phyloP scores from a whole-genome alignment of 441 rosid species.

The Croton laevigatus region DNA sequence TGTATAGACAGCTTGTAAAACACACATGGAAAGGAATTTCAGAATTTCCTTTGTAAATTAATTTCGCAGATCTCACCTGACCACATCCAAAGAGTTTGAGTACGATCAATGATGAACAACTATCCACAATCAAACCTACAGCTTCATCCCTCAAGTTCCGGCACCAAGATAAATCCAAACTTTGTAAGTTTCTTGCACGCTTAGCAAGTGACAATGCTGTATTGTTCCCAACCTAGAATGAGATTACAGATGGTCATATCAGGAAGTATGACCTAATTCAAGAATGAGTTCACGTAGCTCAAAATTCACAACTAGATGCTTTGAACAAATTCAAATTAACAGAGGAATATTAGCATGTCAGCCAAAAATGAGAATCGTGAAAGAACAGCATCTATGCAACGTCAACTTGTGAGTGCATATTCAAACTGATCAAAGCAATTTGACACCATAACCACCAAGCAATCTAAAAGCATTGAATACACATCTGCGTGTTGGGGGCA shows the following conservation, averaged over 20 bases:
- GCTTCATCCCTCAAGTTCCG: slow-evolving; percentile 62
- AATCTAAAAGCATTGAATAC: not conserved
- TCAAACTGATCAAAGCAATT: not conserved
- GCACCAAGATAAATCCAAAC: slow-evolving; percentile 84
- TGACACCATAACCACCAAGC: not conserved
- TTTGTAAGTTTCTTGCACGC: slow-evolving; percentile 42
- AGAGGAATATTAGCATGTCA: not conserved
- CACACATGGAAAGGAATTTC: too few species aligned
- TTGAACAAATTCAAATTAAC: not conserved
- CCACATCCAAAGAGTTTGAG: slow-evolving; percentile 84
- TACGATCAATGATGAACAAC: slow-evolving; percentile 61
- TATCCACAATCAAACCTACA: slow-evolving; percentile 79
- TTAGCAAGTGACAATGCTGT: slow-evolving; percentile 71
- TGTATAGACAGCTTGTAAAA: not conserved
- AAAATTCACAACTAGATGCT: not conserved
- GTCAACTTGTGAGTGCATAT: not conserved
- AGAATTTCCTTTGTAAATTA: not conserved
- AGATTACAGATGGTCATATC: slow-evolving; percentile 9
- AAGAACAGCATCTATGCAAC: not conserved
- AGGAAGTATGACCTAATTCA: not conserved
- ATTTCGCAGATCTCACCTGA: slow-evolving; percentile 49
- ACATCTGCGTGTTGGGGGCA: not conserved
- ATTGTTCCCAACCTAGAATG: slow-evolving; percentile 56
- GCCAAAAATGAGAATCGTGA: not conserved
- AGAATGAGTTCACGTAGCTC: not conserved